These are phyloP conservation scores for Sporormia fimetaria DNA, from an alignment of 495 filamentous ascomycete species.

Conservation along the genomic window DNA sequence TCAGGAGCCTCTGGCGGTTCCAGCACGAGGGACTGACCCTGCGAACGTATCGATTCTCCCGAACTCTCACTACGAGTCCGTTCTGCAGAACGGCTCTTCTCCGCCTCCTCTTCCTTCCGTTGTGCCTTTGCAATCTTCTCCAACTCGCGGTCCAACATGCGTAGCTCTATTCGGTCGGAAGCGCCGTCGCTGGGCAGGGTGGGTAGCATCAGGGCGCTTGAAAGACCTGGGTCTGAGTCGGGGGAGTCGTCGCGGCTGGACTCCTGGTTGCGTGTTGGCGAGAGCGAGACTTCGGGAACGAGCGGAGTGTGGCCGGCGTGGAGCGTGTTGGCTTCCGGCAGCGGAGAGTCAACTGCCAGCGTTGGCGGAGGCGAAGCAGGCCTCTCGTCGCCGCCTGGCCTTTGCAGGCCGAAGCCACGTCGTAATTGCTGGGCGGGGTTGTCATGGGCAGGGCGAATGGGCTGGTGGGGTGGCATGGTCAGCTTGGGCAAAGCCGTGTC, in stretches of 20 bases:
- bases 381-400: slow-evolving; percentile 2
- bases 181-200: slow-evolving; percentile 10
- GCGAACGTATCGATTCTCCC: no score
- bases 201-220: slow-evolving; percentile 13
- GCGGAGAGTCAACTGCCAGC: slow-evolving; percentile 7
- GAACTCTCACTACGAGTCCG: no score
- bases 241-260: neutral
- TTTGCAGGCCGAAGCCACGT: slow-evolving; percentile 2
- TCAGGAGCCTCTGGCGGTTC: slow-evolving; percentile 1
- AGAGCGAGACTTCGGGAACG: slow-evolving; percentile 5
- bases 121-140: slow-evolving; percentile 32
- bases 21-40: no score
- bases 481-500: slow-evolving; percentile 11
- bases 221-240: slow-evolving; percentile 6
- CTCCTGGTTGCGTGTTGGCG: slow-evolving; percentile 1
- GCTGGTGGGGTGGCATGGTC: neutral
- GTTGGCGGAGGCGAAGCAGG: slow-evolving; percentile 8
- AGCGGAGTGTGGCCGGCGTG: slow-evolving; percentile 23
- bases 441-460: neutral
- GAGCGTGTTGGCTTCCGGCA: slow-evolving; percentile 15
- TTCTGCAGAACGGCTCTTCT: no score
- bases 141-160: slow-evolving; percentile 22
- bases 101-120: slow-evolving; percentile 3
- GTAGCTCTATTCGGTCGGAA: slow-evolving; percentile 15
- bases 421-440: neutral